Base-by-base conservation (phyloP, 768 basidiomycete species). In the Russula sp. region DNA sequence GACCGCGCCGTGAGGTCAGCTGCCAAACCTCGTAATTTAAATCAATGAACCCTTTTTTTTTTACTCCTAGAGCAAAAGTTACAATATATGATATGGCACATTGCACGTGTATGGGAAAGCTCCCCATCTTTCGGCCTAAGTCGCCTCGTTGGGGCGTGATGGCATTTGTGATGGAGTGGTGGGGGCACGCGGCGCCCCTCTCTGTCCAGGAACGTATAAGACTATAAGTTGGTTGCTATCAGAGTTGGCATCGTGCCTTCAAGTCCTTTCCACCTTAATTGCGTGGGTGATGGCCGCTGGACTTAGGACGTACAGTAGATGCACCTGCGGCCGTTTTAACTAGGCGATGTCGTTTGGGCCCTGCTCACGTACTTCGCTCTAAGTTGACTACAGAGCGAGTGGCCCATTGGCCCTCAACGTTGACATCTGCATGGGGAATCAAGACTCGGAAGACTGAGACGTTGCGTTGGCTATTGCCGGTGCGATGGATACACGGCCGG, bases 41-140 rank as follows among this genome's bases (percentile, higher is more conserved):
- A 50, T 47, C 49, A 49, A 50, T 59, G 37, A 40, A 39, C 20
- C 48, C 35, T 40, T 39, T 39, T 47, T 50, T 59, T 42, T 14
- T 39, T n/a, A n/a, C 45, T 9, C 44, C 27, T 59, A 59, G 49
- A 59, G 37, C 49, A 50, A 37, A 37, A 59, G 37, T 51, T 16
- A 42, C 49, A 51, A 54, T 40, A 59, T 47, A 50, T 32, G 39
- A 14, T 42, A 40, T 51, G 31, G 49, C 34, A 20, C 39, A 42
- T 51, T 27, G 47, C 47, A 48, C 47, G 47, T 48, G 47, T 48
- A 48, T 48, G 47, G 47, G 47, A 48, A 48, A 4, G n/a, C 22
- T 13, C 22, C 22, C 47, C 3, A 48, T 4, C 22, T 48, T 27
- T 27, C 22, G 22, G 22, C 13, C 22, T 4, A 5, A 27, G 11